Evolutionary conservation across 768 basidiomycete genomes (phyloP).

Genomic region (Russula lepida): DNA sequence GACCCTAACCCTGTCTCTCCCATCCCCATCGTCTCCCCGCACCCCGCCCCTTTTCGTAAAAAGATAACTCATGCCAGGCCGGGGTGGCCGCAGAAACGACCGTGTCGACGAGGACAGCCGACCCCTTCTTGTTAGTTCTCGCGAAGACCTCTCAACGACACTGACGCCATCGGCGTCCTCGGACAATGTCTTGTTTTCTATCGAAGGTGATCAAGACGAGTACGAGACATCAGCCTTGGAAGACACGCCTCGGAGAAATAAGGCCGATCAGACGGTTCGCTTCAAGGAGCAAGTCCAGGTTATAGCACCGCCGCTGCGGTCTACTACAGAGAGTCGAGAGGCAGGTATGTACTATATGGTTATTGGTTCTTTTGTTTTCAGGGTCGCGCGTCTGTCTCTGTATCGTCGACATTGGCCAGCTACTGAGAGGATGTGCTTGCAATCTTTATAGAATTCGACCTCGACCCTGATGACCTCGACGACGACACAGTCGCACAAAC

Average conservation of each 20-base stretch:
- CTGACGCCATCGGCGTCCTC: neutral
- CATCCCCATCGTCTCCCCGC: neutral
- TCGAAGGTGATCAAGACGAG: constrained; percentile 39
- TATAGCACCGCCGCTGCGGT: constrained; percentile 59
- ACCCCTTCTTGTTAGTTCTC: constrained; percentile 47
- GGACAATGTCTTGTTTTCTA: constrained; percentile 41
- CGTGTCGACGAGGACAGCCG: constrained; percentile 38
- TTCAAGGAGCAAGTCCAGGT: constrained; percentile 65
- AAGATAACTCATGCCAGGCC: constrained; percentile 12
- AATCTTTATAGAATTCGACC: constrained; percentile 57
- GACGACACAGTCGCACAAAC: constrained; percentile 32
- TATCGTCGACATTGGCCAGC: neutral
- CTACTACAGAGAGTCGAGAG: constrained; percentile 70
- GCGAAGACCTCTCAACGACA: constrained; percentile 29
- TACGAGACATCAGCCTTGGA: constrained; percentile 30
- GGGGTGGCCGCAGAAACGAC: constrained; percentile 13
- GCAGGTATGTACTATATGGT: constrained; percentile 46
- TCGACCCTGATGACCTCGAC: constrained; percentile 77
- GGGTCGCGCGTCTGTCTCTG: neutral
- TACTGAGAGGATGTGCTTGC: constrained; percentile 14
- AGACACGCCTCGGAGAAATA: neutral
- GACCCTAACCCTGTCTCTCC: no score
- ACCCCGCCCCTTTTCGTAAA: neutral
- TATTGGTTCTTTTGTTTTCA: neutral
- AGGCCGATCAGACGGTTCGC: constrained; percentile 35